Percentiles rank a stretch among this genome's conserved stretches.
phyloP scores from a whole-genome alignment of 163 green algal species.

The Chlamydomonas reinhardtii region DNA sequence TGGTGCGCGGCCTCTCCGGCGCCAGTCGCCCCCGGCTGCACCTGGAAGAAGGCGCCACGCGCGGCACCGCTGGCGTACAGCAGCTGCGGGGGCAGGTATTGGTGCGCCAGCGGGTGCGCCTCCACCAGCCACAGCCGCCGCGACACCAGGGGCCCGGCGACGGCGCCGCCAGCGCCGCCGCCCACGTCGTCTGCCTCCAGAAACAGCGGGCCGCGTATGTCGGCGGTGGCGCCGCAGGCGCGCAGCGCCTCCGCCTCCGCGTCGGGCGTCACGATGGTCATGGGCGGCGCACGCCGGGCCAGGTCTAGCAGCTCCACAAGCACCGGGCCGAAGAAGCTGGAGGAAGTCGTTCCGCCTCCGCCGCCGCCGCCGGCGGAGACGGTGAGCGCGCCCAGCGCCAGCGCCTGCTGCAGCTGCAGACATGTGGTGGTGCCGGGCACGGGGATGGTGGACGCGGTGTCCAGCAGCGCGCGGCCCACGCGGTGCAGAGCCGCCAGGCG shows the following conservation, averaged over 20 bases:
- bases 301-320: slow-evolving; percentile 40
- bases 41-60: background rate
- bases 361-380: background rate
- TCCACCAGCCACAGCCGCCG: slow-evolving; percentile 50
- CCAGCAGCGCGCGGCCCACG: slow-evolving; percentile 26
- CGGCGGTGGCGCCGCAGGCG: slow-evolving; percentile 16
- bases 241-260: slow-evolving; percentile 19
- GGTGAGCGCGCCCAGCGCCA: slow-evolving; percentile 24
- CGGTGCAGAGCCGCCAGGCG: slow-evolving; percentile 48
- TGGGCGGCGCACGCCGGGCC: slow-evolving; percentile 38
- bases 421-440: slow-evolving; percentile 44
- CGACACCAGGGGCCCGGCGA: background rate
- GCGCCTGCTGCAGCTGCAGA: slow-evolving; percentile 44
- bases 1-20: no score
- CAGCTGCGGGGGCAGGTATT: slow-evolving; percentile 47
- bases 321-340: slow-evolving; percentile 34
- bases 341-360: background rate
- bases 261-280: slow-evolving; percentile 47
- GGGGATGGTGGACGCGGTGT: slow-evolving; percentile 33
- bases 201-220: slow-evolving; percentile 50
- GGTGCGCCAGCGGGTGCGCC: slow-evolving; percentile 33
- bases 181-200: slow-evolving; percentile 6
- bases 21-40: no score
- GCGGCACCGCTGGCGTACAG: background rate
- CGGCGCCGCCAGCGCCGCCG: background rate